Evolutionary conservation across 805 yeast genomes (phyloP).

Genomic region (Geotrichum ghanense): DNA sequence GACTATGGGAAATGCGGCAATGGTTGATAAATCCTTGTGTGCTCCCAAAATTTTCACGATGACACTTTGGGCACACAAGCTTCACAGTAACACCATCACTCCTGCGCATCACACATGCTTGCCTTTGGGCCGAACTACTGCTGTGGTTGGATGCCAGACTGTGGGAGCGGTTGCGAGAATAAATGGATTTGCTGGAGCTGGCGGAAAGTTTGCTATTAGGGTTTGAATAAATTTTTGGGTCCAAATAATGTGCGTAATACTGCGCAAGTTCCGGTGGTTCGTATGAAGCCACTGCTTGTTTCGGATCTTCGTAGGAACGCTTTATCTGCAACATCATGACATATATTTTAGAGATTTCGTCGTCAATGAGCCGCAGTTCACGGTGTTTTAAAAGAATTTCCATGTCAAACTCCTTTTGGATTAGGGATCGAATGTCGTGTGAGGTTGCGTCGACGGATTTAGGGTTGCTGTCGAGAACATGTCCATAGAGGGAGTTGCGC

Average conservation of each 20-base stretch:
- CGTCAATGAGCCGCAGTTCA: constrained; percentile 23
- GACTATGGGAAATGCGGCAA: constrained; percentile 61
- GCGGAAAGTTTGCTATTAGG: constrained; percentile 2
- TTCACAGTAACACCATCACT: constrained; percentile 59
- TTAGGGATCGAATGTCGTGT: constrained; percentile 7
- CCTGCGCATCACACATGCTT: constrained; percentile 17
- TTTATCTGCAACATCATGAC: constrained; percentile 25
- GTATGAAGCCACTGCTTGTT: constrained; percentile 4
- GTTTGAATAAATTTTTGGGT: background rate
- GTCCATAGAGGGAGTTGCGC: background rate
- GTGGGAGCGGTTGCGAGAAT: constrained; percentile 4
- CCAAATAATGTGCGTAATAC: constrained; percentile 18
- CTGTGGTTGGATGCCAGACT: background rate
- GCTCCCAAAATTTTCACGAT: constrained; percentile 56
- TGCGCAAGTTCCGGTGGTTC: constrained; percentile 16
- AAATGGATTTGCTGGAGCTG: constrained; percentile 4
- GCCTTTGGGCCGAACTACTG: background rate
- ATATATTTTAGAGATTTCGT: constrained; percentile 25
- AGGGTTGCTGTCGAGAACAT: background rate
- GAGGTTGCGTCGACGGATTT: background rate
- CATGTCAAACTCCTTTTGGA: constrained; percentile 23
- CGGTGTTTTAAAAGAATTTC: constrained; percentile 28
- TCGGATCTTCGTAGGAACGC: constrained; percentile 8
- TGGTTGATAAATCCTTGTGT: constrained; percentile 78
- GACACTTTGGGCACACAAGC: constrained; percentile 58